These are phyloP conservation scores for Entomortierella beljakovae DNA, from an alignment of 192 early-diverging fungal genomes.

Conservation along the genomic window DNA sequence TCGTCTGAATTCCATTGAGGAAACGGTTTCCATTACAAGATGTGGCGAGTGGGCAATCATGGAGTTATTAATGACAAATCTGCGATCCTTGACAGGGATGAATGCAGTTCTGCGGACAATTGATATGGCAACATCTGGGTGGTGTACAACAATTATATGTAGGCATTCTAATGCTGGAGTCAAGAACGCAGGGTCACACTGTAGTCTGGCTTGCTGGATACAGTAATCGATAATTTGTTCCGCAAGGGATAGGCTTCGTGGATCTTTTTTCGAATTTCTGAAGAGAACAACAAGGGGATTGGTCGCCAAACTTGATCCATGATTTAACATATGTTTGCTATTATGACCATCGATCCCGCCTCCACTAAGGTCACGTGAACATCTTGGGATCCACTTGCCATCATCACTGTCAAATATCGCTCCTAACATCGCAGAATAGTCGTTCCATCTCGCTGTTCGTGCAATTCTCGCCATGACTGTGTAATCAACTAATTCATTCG, in stretches of 20 bases:
- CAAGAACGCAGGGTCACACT: conserved; percentile 16
- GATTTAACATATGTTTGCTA: neutral
- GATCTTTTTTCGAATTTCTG: conserved; percentile 5
- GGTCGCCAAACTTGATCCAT: neutral
- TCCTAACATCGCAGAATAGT: neutral
- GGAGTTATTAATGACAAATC: conserved; percentile 12
- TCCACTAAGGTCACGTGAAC: neutral
- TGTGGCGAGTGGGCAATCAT: conserved; percentile 1
- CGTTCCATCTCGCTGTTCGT: conserved; percentile 9
- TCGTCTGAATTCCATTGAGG: neutral
- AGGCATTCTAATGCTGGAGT: conserved; percentile 1
- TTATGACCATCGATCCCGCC: neutral
- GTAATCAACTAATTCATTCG: neutral
- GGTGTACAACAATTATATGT: neutral
- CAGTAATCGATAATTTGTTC: conserved; percentile 24
- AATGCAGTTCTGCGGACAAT: conserved; percentile 10
- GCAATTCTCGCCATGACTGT: conserved; percentile 6
- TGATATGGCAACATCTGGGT: conserved; percentile 5
- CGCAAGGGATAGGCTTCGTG: conserved; percentile 3
- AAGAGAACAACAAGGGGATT: conserved; percentile 9
- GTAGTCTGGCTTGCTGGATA: conserved; percentile 7
- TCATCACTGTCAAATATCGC: neutral
- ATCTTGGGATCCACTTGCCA: conserved; percentile 25
- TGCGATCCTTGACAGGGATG: conserved; percentile 5
- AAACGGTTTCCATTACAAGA: neutral